Evolutionary conservation across 1,284 basidiomycete genomes (phyloP), one percentile per base, ranked within the genome.

Genomic region (Trichosporon ovoides): DNA sequence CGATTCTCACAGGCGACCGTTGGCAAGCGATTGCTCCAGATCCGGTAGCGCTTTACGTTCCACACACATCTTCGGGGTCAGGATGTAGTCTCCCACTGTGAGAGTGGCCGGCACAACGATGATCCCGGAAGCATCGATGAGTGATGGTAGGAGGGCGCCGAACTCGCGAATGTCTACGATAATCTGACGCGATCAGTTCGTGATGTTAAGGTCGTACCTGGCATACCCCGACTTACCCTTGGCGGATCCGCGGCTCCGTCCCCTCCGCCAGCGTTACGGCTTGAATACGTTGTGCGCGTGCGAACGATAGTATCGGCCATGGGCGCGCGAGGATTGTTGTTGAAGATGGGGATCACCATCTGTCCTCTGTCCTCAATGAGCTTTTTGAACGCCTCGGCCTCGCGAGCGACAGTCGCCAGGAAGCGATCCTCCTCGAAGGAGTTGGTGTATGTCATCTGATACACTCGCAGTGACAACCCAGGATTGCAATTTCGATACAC

Each of bases 131-230:
- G 88, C 90, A 71, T 98, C 92, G 13, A 98, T 79, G 7, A 98
- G 77, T 0, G 91, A 94, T 0, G 95, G 95, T 18, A 99, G 79
- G 0, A 91, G 87, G 0, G 94, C 97, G 22, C 94, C 83, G 74
- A 98, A 97, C 74, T 99, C 95, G 67, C 95, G 85, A 83, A 97
- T 89, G 74, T 98, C 96, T 13, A 98, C 93, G 56, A 98, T 86
- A 58, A 98, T 87, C 89, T 93, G 63, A 9, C 20, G 53, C 16
- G 5, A 31, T 48, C 16, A 48, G 43, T n/a, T 28, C 24, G 19
- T 24, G 38, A 14, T 20, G 2, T n/a, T 1, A 31, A 31, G 9
- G 5, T 16, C 16, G 4, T 13, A 16, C 22, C 24, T 9, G 9
- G 43, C 13, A 52, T 43, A 10, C 31, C 13, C 34, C 13, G n/a